Percentiles rank a stretch among this genome's conserved stretches.
These are phyloP conservation scores for Hypoxylon sp. DNA, from an alignment of 2,329 filamentous ascomycete species.

Conservation along the genomic window DNA sequence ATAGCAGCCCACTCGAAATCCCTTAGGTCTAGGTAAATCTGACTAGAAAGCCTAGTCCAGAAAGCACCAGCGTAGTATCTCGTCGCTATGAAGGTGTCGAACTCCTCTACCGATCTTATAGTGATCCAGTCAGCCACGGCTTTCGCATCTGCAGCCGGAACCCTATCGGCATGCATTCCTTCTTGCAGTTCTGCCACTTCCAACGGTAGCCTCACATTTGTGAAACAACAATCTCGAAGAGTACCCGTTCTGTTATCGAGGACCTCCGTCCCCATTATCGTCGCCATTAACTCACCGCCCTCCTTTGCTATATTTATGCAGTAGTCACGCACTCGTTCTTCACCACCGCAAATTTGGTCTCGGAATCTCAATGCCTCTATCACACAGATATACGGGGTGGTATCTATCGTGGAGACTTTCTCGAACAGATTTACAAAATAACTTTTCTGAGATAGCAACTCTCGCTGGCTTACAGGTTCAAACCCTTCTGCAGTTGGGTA, in stretches of 20 bases:
- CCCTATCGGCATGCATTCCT: slow-evolving; percentile 19
- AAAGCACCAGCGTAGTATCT: slow-evolving; percentile 51
- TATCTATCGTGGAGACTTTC: slow-evolving; percentile 77
- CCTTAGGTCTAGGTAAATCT: slow-evolving; percentile 50
- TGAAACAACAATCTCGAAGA: slow-evolving; percentile 71
- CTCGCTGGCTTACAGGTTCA: slow-evolving; percentile 57
- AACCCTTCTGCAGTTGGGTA: slow-evolving; percentile 81
- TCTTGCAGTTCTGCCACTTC: slow-evolving; percentile 27
- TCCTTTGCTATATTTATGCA: slow-evolving; percentile 67
- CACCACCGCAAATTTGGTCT: slow-evolving; percentile 72
- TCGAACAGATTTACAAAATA: slow-evolving; percentile 75
- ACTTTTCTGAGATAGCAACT: slow-evolving; percentile 56
- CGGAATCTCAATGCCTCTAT: slow-evolving; percentile 75
- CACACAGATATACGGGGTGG: slow-evolving; percentile 73
- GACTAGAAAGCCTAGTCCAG: slow-evolving; percentile 50
- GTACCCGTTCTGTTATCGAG: slow-evolving; percentile 68
- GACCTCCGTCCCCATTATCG: slow-evolving; percentile 73
- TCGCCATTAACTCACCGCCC: slow-evolving; percentile 70
- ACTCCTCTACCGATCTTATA: slow-evolving; percentile 49
- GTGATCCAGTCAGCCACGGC: slow-evolving; percentile 53
- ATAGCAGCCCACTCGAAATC: slow-evolving; percentile 52
- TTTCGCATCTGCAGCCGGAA: slow-evolving; percentile 46
- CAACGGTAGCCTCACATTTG: slow-evolving; percentile 74
- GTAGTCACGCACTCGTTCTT: slow-evolving; percentile 73
- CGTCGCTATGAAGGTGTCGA: slow-evolving; percentile 52